Base-by-base conservation (phyloP, 1,284 basidiomycete genomes). In the Fomitopsis palustris region DNA sequence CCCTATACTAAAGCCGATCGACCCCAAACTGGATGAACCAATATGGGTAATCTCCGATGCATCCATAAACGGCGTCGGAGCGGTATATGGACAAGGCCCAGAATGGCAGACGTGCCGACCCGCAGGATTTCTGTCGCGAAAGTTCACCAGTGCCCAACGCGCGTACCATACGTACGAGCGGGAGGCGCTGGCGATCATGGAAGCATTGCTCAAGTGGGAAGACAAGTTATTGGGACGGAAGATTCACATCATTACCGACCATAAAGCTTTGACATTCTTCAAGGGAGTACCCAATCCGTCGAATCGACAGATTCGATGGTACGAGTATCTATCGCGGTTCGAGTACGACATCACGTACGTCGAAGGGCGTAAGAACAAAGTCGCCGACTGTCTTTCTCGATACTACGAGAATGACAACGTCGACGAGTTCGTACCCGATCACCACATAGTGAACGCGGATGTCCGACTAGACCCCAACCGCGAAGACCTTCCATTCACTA, bases 21-120 rank as follows among this genome's bases (percentile, higher is more conserved):
- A 78, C 51, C 66, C 68, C 0, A 38, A 52, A 1, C 58, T 43
- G 1, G 47, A 59, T 0, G 72, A 77, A 42, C 69, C 73, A 0
- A 78, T 80, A 3, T 80, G 76, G 75, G 53, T 80, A 0, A 74
- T 80, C 2, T 77, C 74, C 52, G 74, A 82, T 51, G 74, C 76
- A 0, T 80, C 75, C 0, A 65, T 71, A 0, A 65, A 33, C 56
- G 16, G 74, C 75, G 1, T 77, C n/a, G n/a, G n/a, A n/a, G n/a
- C n/a, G n/a, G n/a, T n/a, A n/a, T n/a, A n/a, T n/a, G n/a, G n/a
- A n/a, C n/a, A n/a, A n/a, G n/a, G n/a, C n/a, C n/a, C n/a, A n/a
- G n/a, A n/a, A n/a, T n/a, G n/a, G n/a, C n/a, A n/a, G n/a, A n/a
- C n/a, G n/a, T n/a, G n/a, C n/a, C n/a, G n/a, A n/a, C n/a, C n/a